Evolutionary conservation across 1,284 basidiomycete genomes (phyloP), one percentile per base, ranked within the genome.

Genomic region (Gomphus bonarii): DNA sequence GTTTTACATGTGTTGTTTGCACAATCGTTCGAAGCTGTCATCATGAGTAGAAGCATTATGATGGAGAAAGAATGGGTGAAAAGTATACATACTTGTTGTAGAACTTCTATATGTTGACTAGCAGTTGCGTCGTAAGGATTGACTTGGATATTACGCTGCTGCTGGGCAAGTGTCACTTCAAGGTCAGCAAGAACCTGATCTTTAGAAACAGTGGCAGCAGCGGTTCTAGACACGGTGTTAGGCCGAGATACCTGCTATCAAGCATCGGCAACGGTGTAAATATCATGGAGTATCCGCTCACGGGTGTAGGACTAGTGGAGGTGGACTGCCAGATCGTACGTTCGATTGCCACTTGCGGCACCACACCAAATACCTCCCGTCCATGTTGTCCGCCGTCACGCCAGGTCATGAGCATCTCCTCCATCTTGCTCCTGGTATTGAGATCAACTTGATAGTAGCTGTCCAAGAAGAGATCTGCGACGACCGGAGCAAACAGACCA

Each of bases 351-450:
- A 80, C 70, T 65, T 92, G 90, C 40, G 83, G 75, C 3, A 80
- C 78, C 30, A 81, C 72, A 40, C 90, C 88, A 66, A 95, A 97
- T 2, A 97, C 74, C 66, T 93, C 88, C 58, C 81, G 80, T n/a
- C 87, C 81, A 50, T 77, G 77, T 1, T 87, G 85, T 10, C 86
- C 84, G 36, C 90, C 90, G 35, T 83, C 88, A 33, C 92, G 79
- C 94, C 94, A 97, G 9, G 94, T 93, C 40, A 90, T 72, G 18
- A 97, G 79, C 84, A 97, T 91, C 70, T 97, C 94, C 67, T 95
- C 91, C 88, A 97, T 93, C 71, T 95, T 97, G 68, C 83, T 81
- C 61, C 88, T 85, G 7, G 90, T 95, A 38, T 73, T 72, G 42
- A 83, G 82, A 67, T 95, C 92, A 61, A 95, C 91, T 63, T 83